Evolutionary conservation across 1,284 basidiomycete species (phyloP).

Genomic region (Malassezia vespertilionis): DNA sequence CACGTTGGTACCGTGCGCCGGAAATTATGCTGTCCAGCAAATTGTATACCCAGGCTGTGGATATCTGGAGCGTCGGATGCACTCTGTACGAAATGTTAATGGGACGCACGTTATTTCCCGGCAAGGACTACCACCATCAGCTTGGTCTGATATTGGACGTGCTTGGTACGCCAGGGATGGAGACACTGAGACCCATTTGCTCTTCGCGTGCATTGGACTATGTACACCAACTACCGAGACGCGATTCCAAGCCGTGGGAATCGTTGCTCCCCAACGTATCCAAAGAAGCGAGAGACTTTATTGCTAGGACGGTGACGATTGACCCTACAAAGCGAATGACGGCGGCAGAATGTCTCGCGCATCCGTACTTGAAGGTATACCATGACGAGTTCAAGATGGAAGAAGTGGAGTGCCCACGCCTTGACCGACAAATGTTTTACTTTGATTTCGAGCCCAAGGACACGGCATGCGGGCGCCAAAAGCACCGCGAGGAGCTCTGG

Average conservation of each 20-base stretch:
- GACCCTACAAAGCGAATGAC: slow-evolving; percentile 35
- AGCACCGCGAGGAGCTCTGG: slow-evolving; percentile 36
- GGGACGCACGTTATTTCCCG: slow-evolving; percentile 86
- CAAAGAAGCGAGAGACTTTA: slow-evolving; percentile 68
- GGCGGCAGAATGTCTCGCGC: slow-evolving; percentile 40
- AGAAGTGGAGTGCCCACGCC: slow-evolving; percentile 34
- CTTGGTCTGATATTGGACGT: slow-evolving; percentile 80
- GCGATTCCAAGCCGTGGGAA: slow-evolving; percentile 53
- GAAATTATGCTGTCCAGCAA: slow-evolving; percentile 36
- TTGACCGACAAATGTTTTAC: slow-evolving; percentile 31
- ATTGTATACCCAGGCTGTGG: slow-evolving; percentile 40
- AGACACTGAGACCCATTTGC: slow-evolving; percentile 82
- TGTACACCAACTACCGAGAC: slow-evolving; percentile 64
- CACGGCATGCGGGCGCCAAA: slow-evolving; percentile 24
- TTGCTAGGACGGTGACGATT: slow-evolving; percentile 74
- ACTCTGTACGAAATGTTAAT: slow-evolving; percentile 94
- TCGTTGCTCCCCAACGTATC: slow-evolving; percentile 20
- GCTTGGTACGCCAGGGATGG: slow-evolving; percentile 78
- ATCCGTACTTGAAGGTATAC: slow-evolving; percentile 41
- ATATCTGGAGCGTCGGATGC: slow-evolving; percentile 80
- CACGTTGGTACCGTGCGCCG: slow-evolving; percentile 35
- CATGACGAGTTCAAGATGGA: slow-evolving; percentile 42
- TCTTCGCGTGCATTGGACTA: slow-evolving; percentile 76
- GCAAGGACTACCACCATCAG: slow-evolving; percentile 88
- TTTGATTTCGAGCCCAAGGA: slow-evolving; percentile 36